phyloP scores from a whole-genome alignment of 2,329 filamentous ascomycete genomes.

The Diaporthe aspalathi region DNA sequence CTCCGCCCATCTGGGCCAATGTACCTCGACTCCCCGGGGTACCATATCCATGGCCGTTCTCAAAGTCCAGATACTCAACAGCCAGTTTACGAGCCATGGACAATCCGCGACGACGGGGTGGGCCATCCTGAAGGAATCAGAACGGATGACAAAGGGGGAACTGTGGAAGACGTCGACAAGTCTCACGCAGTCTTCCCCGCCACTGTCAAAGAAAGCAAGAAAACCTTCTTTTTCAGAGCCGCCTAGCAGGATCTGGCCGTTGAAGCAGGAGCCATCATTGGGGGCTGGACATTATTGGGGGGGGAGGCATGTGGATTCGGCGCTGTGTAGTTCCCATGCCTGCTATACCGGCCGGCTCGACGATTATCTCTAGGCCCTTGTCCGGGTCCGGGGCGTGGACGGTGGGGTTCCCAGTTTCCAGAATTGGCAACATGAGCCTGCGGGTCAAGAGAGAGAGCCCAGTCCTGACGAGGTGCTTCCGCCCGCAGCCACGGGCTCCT shows the following conservation, averaged over 20 bases:
- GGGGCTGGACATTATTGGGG: conserved; percentile 24
- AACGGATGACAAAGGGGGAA: not conserved
- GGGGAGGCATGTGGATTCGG: not conserved
- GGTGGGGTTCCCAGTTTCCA: conserved; percentile 9
- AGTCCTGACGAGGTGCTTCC: not conserved
- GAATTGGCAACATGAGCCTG: conserved; percentile 5
- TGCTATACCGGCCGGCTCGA: conserved; percentile 1
- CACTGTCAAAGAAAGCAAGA: not conserved
- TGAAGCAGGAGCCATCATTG: conserved; percentile 5
- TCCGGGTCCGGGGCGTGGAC: not conserved
- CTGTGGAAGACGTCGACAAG: conserved; percentile 9
- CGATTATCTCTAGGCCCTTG: not conserved
- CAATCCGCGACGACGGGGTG: conserved; percentile 26
- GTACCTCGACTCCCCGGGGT: conserved; percentile 25
- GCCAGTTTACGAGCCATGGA: not conserved
- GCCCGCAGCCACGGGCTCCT: not conserved
- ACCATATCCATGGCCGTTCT: not conserved
- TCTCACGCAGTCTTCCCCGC: conserved; percentile 1
- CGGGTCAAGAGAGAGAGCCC: conserved; percentile 3
- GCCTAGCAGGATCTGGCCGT: conserved; percentile 36
- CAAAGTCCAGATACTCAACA: not conserved
- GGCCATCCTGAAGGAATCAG: conserved; percentile 36
- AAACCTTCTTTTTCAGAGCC: conserved; percentile 15
- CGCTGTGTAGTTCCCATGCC: not conserved
- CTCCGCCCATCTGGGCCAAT: not conserved